Percentiles rank a stretch among this genome's conserved stretches.
Evolutionary conservation across 768 basidiomycete genomes (phyloP).

Genomic region (Russula sp.): DNA sequence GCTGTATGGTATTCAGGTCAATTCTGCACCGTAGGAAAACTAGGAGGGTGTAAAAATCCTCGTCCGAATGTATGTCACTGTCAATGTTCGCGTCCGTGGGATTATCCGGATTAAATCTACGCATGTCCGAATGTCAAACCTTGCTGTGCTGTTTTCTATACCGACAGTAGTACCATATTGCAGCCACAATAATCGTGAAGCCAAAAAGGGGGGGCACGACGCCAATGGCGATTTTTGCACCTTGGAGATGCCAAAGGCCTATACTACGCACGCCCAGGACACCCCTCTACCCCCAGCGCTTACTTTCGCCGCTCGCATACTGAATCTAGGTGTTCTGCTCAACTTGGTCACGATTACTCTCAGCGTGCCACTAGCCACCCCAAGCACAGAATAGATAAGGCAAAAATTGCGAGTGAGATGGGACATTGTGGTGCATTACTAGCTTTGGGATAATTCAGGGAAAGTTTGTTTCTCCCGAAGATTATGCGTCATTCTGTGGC

Average conservation of each 20-base stretch:
- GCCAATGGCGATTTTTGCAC: constrained; percentile 65
- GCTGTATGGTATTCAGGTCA: background rate
- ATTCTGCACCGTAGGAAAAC: background rate
- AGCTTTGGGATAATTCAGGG: too few species aligned
- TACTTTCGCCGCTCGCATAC: too few species aligned
- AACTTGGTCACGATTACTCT: too few species aligned
- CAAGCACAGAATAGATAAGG: too few species aligned
- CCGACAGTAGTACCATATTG: constrained; percentile 25
- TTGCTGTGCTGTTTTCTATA: constrained; percentile 13
- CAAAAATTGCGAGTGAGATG: too few species aligned
- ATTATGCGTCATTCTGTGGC: too few species aligned
- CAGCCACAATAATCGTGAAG: constrained; percentile 44
- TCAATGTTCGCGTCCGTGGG: background rate
- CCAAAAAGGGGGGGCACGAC: constrained; percentile 60
- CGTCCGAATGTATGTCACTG: background rate
- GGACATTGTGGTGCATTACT: too few species aligned
- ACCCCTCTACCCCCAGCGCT: too few species aligned
- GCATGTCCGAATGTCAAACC: constrained; percentile 5
- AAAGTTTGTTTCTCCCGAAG: too few species aligned
- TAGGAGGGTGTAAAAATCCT: background rate
- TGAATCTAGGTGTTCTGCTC: too few species aligned
- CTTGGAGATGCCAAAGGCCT: constrained; percentile 44
- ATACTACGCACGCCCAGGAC: too few species aligned
- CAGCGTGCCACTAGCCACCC: too few species aligned
- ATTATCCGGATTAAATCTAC: background rate